A percentile compares a stretch with the other conserved stretches of the same genome.
These are phyloP conservation scores for Elaeis guineensis DNA, from an alignment of 176 grass and related monocot species.

Conservation along the genomic window DNA sequence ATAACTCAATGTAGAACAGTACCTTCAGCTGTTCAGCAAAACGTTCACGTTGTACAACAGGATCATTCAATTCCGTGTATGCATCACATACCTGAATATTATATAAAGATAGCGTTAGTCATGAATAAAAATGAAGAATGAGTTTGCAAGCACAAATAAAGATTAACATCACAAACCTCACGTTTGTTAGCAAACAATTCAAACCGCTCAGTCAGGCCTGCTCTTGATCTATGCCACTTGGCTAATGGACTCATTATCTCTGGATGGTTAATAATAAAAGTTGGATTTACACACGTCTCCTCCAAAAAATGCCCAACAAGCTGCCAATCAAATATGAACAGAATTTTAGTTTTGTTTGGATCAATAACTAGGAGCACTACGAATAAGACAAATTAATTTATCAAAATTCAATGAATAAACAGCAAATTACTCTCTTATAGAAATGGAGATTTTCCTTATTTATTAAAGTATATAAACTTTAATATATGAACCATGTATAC, in stretches of 20 bases:
- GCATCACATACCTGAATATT: conserved; percentile 75
- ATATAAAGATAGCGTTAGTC: conserved; percentile 24
- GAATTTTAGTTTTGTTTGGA: too few relatives aligned
- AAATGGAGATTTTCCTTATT: too few relatives aligned
- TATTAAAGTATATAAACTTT: too few relatives aligned
- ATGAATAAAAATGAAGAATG: too few relatives aligned
- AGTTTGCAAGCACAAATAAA: too few relatives aligned
- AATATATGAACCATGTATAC: too few relatives aligned
- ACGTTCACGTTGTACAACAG: conserved; percentile 68
- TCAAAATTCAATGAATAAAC: too few relatives aligned
- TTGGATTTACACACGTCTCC: conserved; percentile 81
- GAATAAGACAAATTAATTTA: too few relatives aligned
- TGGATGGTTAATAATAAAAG: conserved; percentile 94
- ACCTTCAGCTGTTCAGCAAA: conserved; percentile 96
- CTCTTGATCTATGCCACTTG: conserved; percentile 69
- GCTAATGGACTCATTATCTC: conserved; percentile 99
- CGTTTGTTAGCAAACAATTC: conserved; percentile 95
- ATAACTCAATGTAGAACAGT: not conserved
- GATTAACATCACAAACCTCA: conserved; percentile 36
- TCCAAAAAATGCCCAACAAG: conserved; percentile 94
- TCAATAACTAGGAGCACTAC: too few relatives aligned
- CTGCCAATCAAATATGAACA: conserved; percentile 21
- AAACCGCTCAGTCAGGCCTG: conserved; percentile 78
- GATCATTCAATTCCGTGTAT: conserved; percentile 88
- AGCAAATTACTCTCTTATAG: too few relatives aligned